Evolutionary conservation across 345 rosid genomes (phyloP).

Genomic region (Eucalyptus sp.): DNA sequence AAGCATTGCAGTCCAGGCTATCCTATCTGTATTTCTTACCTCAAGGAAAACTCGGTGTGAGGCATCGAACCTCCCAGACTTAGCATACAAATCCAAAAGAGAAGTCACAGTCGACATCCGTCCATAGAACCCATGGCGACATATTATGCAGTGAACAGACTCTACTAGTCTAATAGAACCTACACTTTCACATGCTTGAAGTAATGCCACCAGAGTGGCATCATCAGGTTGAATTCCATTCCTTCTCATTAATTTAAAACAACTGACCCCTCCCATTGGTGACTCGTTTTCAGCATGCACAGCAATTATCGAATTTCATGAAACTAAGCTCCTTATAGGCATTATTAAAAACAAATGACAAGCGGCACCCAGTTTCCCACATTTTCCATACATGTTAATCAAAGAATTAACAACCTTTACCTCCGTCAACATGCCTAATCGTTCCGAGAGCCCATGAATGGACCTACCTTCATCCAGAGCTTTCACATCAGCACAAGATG

Average conservation of each 20-base stretch:
- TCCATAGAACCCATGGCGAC: conserved; percentile 16
- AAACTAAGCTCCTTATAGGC: conserved; percentile 31
- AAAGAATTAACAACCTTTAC: conserved; percentile 45
- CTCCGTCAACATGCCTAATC: conserved; percentile 27
- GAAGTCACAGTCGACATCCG: conserved; percentile 25
- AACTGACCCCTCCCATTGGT: conserved; percentile 18
- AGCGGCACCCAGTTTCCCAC: conserved; percentile 21
- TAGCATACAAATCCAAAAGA: conserved; percentile 38
- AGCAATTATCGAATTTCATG: conserved; percentile 55
- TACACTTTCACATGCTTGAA: conserved; percentile 41
- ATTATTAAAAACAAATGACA: conserved; percentile 27
- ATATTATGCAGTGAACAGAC: conserved; percentile 33
- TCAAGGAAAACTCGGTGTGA: conserved; percentile 25
- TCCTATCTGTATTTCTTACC: conserved; percentile 31
- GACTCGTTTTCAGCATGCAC: conserved; percentile 21
- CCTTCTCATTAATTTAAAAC: conserved; percentile 34
- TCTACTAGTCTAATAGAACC: conserved; percentile 33
- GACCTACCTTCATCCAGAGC: conserved; percentile 30
- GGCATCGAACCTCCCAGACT: conserved; percentile 40
- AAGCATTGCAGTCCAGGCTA: conserved; percentile 80
- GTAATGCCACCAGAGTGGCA: conserved; percentile 31
- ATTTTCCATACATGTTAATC: conserved; percentile 50
- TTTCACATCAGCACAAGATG: conserved; percentile 27
- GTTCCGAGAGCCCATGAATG: conserved; percentile 40
- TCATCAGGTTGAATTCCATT: conserved; percentile 35